phyloP scores from a whole-genome alignment of 73 alveolate genomes.

The Tetrahymena borealis region DNA sequence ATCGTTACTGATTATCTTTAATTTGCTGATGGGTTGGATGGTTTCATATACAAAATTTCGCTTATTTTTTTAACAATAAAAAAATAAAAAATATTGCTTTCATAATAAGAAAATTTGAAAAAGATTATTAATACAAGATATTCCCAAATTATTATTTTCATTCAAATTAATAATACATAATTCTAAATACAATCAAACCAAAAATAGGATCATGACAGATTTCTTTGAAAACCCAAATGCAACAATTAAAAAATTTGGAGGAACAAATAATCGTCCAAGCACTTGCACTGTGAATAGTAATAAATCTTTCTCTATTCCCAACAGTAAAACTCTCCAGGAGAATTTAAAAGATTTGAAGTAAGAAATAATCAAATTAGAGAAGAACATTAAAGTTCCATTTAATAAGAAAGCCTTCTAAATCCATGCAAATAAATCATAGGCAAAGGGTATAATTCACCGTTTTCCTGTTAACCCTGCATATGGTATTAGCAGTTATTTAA shows the following conservation, averaged over 20 bases:
- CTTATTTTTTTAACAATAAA: too few species aligned
- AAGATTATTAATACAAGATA: too few species aligned
- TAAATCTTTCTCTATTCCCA: neutral
- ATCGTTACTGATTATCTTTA: too few species aligned
- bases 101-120: too few species aligned
- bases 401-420: neutral
- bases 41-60: too few species aligned
- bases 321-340: neutral
- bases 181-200: too few species aligned
- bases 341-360: neutral
- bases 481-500: neutral
- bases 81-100: too few species aligned
- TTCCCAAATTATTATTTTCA: too few species aligned
- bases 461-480: neutral
- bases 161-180: too few species aligned
- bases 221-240: neutral
- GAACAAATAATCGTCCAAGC: neutral
- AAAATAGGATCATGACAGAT: neutral
- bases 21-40: too few species aligned
- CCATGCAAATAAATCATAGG: neutral
- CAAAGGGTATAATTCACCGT: neutral
- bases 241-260: neutral
- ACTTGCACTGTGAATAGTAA: neutral
- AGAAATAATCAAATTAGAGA: neutral
- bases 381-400: neutral